These are phyloP conservation scores for Thielaviopsis musarum DNA, from an alignment of 2,329 filamentous ascomycete species.

Conservation along the genomic window DNA sequence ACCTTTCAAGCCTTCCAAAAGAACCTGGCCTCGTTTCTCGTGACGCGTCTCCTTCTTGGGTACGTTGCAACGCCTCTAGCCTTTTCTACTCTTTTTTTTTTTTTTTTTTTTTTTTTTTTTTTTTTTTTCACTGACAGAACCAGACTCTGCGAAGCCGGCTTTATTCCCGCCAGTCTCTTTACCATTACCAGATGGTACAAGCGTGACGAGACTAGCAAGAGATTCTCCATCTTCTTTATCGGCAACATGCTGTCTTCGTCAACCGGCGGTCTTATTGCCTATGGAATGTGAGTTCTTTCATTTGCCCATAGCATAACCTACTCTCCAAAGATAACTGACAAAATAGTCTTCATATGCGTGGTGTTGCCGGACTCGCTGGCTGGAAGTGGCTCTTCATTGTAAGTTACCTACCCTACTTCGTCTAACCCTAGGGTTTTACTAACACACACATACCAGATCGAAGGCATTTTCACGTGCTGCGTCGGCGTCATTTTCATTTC, in stretches of 20 bases:
- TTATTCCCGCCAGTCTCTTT: slow-evolving; percentile 28
- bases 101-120: too few relatives aligned
- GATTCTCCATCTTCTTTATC: slow-evolving; percentile 28
- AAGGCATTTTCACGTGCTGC: slow-evolving; percentile 22
- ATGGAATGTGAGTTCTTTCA: slow-evolving; percentile 16
- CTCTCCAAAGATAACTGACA: background rate
- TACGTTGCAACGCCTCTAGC: slow-evolving; percentile 9
- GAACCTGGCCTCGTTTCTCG: slow-evolving; percentile 19
- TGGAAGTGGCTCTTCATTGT: slow-evolving; percentile 22
- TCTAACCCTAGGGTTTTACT: background rate
- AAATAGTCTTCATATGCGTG: slow-evolving; percentile 19
- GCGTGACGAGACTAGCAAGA: slow-evolving; percentile 26
- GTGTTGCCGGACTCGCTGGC: slow-evolving; percentile 17
- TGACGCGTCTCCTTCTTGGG: slow-evolving; percentile 22
- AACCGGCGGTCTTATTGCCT: slow-evolving; percentile 25
- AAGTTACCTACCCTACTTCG: background rate
- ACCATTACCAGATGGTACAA: slow-evolving; percentile 33
- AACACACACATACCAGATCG: slow-evolving; percentile 15
- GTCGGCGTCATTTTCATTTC: slow-evolving; percentile 19
- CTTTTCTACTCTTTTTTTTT: too few relatives aligned
- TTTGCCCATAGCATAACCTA: too few relatives aligned
- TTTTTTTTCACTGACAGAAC: too few relatives aligned
- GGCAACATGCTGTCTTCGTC: slow-evolving; percentile 27
- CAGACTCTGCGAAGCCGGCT: slow-evolving; percentile 20
- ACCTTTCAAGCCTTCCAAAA: slow-evolving; percentile 23